Conservation (phyloP, 2,329 filamentous ascomycete species). For the Fusarium sororula region DNA sequence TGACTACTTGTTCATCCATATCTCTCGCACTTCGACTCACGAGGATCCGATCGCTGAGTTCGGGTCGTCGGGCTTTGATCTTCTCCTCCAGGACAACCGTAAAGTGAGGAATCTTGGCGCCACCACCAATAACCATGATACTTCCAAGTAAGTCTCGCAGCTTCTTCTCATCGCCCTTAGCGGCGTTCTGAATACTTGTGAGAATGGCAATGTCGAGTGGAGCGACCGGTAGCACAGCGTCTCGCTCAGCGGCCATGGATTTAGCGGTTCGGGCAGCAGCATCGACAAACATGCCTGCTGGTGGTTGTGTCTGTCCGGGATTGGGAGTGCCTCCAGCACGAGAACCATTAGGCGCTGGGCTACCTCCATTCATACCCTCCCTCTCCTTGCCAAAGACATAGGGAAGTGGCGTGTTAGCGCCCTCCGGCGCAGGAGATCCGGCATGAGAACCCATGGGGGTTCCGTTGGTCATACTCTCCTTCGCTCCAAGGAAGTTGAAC, state of each 20-base stretch:
- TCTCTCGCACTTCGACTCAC: constrained; percentile 82
- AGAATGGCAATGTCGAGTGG: constrained; percentile 91
- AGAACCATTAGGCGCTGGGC: constrained; percentile 62
- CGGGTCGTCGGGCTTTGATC: constrained; percentile 72
- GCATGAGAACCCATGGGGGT: constrained; percentile 88
- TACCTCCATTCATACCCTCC: constrained; percentile 57
- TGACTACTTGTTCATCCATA: constrained; percentile 95
- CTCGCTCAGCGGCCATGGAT: constrained; percentile 73
- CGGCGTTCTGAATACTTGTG: constrained; percentile 86
- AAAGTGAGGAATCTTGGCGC: constrained; percentile 82
- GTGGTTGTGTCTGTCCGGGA: constrained; percentile 50
- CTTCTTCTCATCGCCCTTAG: constrained; percentile 90
- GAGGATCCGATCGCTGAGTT: constrained; percentile 67
- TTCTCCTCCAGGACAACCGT: constrained; percentile 84
- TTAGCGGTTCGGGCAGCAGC: constrained; percentile 59
- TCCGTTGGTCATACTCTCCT: constrained; percentile 74
- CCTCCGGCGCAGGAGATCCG: constrained; percentile 87
- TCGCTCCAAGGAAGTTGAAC: constrained; percentile 70
- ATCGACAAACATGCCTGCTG: constrained; percentile 61
- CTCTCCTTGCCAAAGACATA: constrained; percentile 62
- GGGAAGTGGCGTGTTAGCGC: constrained; percentile 70
- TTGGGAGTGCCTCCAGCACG: constrained; percentile 60
- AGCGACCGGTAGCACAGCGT: constrained; percentile 82
- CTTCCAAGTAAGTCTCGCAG: constrained; percentile 87
- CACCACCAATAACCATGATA: constrained; percentile 91